phyloP scores from a whole-genome alignment of 345 rosid species.

The Lumnitzera racemosa region DNA sequence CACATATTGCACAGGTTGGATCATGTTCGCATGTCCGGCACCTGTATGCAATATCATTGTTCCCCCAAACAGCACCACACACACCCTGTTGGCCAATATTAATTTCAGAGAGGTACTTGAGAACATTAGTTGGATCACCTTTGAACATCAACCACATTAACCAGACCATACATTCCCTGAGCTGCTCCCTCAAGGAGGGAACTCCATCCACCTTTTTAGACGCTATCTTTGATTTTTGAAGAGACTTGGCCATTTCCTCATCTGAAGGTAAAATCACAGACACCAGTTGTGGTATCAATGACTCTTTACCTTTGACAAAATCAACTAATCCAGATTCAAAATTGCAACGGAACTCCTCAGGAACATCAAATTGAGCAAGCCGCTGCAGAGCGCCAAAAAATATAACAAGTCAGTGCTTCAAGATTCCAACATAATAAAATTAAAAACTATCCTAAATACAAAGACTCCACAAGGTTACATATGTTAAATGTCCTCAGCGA shows the following conservation, averaged over 20 bases:
- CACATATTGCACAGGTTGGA: constrained; percentile 94
- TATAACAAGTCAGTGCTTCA: background rate
- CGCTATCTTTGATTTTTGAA: constrained; percentile 24
- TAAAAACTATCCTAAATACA: background rate
- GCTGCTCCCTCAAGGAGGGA: constrained; percentile 27
- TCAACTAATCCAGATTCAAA: constrained; percentile 38
- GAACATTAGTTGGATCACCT: constrained; percentile 43
- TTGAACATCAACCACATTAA: constrained; percentile 87
- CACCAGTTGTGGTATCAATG: constrained; percentile 38
- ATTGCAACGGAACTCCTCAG: constrained; percentile 33
- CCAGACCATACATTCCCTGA: constrained; percentile 60
- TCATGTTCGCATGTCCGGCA: constrained; percentile 84
- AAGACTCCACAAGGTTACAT: too few species aligned
- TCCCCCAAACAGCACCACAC: constrained; percentile 95
- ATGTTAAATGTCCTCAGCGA: too few species aligned
- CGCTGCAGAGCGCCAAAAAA: constrained; percentile 33
- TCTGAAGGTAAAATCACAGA: constrained; percentile 57
- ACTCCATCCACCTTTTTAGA: constrained; percentile 18
- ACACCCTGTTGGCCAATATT: constrained; percentile 67
- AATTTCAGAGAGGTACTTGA: constrained; percentile 38
- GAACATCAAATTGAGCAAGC: constrained; percentile 58
- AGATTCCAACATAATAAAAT: too few species aligned
- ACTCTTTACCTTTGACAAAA: constrained; percentile 33
- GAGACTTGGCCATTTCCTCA: constrained; percentile 42
- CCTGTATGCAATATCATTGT: constrained; percentile 79